Evolutionary conservation across 2,329 filamentous ascomycete species (phyloP).

Genomic region (Macrophomina pseudophaseolina): DNA sequence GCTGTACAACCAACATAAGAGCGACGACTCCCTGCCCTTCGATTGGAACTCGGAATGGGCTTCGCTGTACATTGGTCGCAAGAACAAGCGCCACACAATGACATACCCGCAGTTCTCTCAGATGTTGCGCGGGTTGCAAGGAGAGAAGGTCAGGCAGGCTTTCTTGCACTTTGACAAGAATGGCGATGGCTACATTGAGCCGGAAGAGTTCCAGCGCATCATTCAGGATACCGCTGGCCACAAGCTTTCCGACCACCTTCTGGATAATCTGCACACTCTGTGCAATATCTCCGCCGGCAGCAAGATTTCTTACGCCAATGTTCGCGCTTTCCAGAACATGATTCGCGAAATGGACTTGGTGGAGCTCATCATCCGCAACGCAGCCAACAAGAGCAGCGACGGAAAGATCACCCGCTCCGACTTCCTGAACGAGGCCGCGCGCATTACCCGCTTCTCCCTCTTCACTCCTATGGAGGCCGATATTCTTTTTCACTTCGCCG

Average conservation of each 20-base stretch:
- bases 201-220: slow-evolving; percentile 95
- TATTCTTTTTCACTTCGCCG: slow-evolving; percentile 97
- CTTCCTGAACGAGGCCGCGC: slow-evolving; percentile 91
- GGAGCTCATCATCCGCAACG: slow-evolving; percentile 88
- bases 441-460: slow-evolving; percentile 88
- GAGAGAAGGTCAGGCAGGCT: slow-evolving; percentile 92
- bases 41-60: slow-evolving; percentile 99
- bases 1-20: slow-evolving; percentile 87
- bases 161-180: slow-evolving; percentile 92
- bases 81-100: slow-evolving; percentile 85
- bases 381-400: slow-evolving; percentile 80
- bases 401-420: slow-evolving; percentile 93
- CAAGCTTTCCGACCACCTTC: slow-evolving; percentile 95
- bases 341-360: slow-evolving; percentile 98
- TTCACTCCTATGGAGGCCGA: slow-evolving; percentile 99
- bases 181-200: slow-evolving; percentile 91
- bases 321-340: slow-evolving; percentile 97
- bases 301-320: slow-evolving; percentile 97
- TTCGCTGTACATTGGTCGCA: slow-evolving; percentile 87
- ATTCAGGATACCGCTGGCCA: slow-evolving; percentile 90
- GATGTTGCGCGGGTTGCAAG: slow-evolving; percentile 95
- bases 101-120: slow-evolving; percentile 97
- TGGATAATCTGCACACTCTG: slow-evolving; percentile 87
- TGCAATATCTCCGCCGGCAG: slow-evolving; percentile 92
- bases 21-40: slow-evolving; percentile 83